A percentile compares a stretch with the other conserved stretches of the same genome.
Evolutionary conservation across 2,329 filamentous ascomycete genomes (phyloP).

Genomic region (Xylariaceae sp.): DNA sequence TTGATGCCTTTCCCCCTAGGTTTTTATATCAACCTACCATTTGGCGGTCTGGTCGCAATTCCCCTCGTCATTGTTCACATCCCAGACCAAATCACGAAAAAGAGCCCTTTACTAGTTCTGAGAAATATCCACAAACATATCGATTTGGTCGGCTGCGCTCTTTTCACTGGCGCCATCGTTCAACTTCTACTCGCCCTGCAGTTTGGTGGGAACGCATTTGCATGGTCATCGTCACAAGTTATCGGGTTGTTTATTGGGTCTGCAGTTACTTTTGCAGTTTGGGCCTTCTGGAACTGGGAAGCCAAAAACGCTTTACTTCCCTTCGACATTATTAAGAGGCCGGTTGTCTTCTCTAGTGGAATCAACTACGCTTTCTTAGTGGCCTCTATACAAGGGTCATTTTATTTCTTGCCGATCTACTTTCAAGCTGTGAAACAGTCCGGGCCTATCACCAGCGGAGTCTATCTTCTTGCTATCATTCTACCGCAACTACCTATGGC

Average conservation of each 20-base stretch:
- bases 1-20: constrained; percentile 1
- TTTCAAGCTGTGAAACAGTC: constrained; percentile 28
- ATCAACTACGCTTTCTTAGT: constrained; percentile 19
- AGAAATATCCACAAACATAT: constrained; percentile 14
- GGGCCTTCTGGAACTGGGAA: constrained; percentile 21
- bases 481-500: constrained; percentile 14
- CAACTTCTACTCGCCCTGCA: constrained; percentile 30
- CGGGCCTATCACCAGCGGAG: constrained; percentile 20
- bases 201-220: constrained; percentile 27
- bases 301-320: constrained; percentile 23
- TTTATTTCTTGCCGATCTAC: constrained; percentile 26
- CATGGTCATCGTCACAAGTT: constrained; percentile 25
- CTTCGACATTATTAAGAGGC: constrained; percentile 11
- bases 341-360: constrained; percentile 12
- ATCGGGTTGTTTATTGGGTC: constrained; percentile 22
- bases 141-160: constrained; percentile 16
- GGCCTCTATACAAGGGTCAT: constrained; percentile 14
- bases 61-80: constrained; percentile 7
- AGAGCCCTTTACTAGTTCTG: neutral
- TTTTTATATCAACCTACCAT: constrained; percentile 17
- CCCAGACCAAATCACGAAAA: constrained; percentile 13
- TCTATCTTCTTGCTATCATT: constrained; percentile 23
- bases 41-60: constrained; percentile 5
- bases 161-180: constrained; percentile 30
- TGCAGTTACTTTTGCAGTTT: constrained; percentile 17